Percentiles rank a stretch among this genome's conserved stretches.
phyloP scores from a whole-genome alignment of 192 early-diverging fungal genomes.

The Paraglomus brasilianum region DNA sequence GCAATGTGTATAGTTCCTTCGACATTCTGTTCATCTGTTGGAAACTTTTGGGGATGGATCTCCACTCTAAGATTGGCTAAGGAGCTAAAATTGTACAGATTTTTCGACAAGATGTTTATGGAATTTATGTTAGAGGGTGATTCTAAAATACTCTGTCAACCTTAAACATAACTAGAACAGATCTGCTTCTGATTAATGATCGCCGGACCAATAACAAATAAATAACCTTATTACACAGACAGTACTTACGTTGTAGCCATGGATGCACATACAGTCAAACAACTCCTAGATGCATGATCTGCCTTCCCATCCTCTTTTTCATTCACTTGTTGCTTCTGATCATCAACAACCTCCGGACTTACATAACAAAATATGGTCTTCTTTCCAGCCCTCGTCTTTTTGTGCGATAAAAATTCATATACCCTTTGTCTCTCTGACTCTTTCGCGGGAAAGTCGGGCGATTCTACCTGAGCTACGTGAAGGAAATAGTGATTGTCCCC shows the following conservation, averaged over 20 bases:
- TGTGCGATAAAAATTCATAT: background rate
- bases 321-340: too few species aligned
- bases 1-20: background rate
- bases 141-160: too few species aligned
- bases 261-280: slow-evolving; percentile 13
- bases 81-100: background rate
- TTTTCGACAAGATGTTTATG: too few species aligned
- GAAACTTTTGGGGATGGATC: background rate
- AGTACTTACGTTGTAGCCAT: slow-evolving; percentile 18
- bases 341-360: background rate
- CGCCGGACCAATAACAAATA: background rate
- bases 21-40: too few species aligned
- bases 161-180: too few species aligned
- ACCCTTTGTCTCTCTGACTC: background rate
- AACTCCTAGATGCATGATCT: background rate
- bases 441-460: background rate
- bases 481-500: slow-evolving; percentile 4
- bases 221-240: background rate
- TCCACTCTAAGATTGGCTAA: slow-evolving; percentile 18
- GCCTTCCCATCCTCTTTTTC: background rate
- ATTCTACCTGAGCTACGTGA: slow-evolving; percentile 7
- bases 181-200: too few species aligned
- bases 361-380: background rate
- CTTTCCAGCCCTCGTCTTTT: background rate
- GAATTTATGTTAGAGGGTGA: too few species aligned